These are phyloP conservation scores for Bjerkandera adusta DNA, from an alignment of 1,284 basidiomycete species.

Conservation along the genomic window DNA sequence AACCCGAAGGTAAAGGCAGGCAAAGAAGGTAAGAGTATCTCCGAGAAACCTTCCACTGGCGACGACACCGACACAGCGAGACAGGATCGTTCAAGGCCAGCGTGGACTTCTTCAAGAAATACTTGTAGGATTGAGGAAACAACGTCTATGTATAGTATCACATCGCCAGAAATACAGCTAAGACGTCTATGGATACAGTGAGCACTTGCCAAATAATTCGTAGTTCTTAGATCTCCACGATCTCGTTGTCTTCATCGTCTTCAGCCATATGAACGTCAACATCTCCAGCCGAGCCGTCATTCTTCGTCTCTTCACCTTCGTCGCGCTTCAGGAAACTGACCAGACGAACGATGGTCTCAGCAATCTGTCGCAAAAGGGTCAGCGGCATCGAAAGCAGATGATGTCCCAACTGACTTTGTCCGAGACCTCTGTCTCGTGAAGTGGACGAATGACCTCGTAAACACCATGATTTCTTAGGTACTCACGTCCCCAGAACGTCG, in stretches of 20 bases:
- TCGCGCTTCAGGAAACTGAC: constrained; percentile 75
- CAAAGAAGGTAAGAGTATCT: constrained; percentile 33
- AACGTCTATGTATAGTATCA: background rate
- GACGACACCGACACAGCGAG: background rate
- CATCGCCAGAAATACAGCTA: too few relatives aligned
- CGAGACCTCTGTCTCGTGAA: constrained; percentile 80
- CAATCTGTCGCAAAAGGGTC: constrained; percentile 35
- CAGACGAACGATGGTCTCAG: constrained; percentile 63
- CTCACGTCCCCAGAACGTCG: constrained; percentile 86
- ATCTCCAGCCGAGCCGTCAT: constrained; percentile 26
- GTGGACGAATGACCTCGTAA: constrained; percentile 82
- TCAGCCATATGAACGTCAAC: constrained; percentile 23
- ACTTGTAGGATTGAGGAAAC: constrained; percentile 15
- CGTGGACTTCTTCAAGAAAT: constrained; percentile 35
- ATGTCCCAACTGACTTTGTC: constrained; percentile 56
- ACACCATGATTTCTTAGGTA: constrained; percentile 79
- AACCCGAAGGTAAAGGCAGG: constrained; percentile 34
- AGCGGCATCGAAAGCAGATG: background rate
- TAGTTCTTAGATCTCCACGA: constrained; percentile 59
- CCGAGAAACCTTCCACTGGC: background rate
- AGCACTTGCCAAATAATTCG: too few relatives aligned
- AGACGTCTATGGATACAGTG: background rate
- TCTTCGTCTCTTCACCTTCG: constrained; percentile 52
- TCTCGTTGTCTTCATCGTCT: constrained; percentile 51
- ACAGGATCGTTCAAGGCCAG: constrained; percentile 34